Evolutionary conservation across 2,329 filamentous ascomycete genomes (phyloP), one percentile per base, ranked within the genome.

Genomic region (Colletotrichum cereale): DNA sequence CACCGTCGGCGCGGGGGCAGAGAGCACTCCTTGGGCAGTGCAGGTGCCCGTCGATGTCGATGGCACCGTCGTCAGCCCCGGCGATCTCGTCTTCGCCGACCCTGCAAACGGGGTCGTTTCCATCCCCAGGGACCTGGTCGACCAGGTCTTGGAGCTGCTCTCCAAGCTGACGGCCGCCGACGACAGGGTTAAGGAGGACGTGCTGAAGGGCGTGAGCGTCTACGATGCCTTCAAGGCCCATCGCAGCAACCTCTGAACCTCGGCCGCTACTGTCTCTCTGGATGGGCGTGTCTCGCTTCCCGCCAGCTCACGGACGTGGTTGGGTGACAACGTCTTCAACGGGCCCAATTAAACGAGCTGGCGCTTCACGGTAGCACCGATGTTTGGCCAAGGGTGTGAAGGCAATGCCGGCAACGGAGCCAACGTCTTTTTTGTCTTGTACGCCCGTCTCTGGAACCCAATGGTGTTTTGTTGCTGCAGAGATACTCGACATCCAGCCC

Each of bases 21-120:
- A 88, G 76, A 86, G 87, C 34, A 87, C 85, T 73, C 85, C 89
- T 57, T 88, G 89, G 79, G 87, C 87, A 2, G 80, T 85, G 34
- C 81, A 86, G 75, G 81, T 86, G 21, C 80, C 84, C 38, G 75
- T 87, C 24, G 74, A 82, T 24, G 80, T 87, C 56, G 80, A 84
- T 55, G 84, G 83, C 50, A 82, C 83, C 52, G 71, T 79, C 44
- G 78, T 87, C 60, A 78, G 74, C 24, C 85, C 82, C 79, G 91
- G 92, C 10, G 93, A 95, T 79, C 85, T 94, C 47, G 84, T 93
- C 56, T 90, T 93, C 80, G 88, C 89, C 67, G 93, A 95, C 78
- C 86, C 89, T 5, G 82, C 84, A n/a, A 92, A 93, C 74, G 92
- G 91, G 0, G 88, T 92, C 1, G 91, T 93, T 16, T 85, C 89